Conservation (phyloP, 78 protist species). For the Anaeramoeba flamelloides region DNA sequence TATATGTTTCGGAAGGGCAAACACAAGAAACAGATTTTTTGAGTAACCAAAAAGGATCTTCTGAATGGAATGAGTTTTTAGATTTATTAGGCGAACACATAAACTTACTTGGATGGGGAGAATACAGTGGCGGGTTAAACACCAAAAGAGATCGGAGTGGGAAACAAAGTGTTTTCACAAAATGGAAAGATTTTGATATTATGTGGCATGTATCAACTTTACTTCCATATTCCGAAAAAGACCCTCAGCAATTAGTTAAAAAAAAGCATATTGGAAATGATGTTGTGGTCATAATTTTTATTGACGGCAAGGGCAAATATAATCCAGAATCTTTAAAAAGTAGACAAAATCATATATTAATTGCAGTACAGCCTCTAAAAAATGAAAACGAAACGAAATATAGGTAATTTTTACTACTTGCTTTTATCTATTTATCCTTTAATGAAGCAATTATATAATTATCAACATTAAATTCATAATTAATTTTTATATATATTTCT, state of each 20-base stretch:
- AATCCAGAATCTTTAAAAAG: too few species aligned
- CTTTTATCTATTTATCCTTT: too few species aligned
- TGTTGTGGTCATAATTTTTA: constrained; percentile 34
- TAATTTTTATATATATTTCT: too few species aligned
- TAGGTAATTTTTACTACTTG: too few species aligned
- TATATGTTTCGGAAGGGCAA: constrained; percentile 31
- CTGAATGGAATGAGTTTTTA: constrained; percentile 17
- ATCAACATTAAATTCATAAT: too few species aligned
- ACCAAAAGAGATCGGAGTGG: too few species aligned
- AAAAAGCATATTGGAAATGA: constrained; percentile 57
- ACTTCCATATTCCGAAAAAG: not conserved
- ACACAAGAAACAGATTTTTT: constrained; percentile 29
- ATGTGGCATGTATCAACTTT: constrained; percentile 53
- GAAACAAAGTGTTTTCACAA: constrained; percentile 17
- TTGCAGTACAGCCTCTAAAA: too few species aligned
- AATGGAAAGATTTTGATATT: constrained; percentile 31
- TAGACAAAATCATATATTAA: too few species aligned
- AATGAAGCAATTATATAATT: too few species aligned
- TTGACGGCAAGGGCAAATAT: constrained; percentile 40
- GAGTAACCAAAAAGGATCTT: constrained; percentile 11
- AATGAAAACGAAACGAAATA: too few species aligned
- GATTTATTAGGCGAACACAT: constrained; percentile 26
- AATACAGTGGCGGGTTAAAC: constrained; percentile 49
- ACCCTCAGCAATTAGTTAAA: constrained; percentile 44
- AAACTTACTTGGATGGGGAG: constrained; percentile 28